Percentiles rank a stretch among this genome's conserved stretches.
Evolutionary conservation across 2,329 filamentous ascomycete species (phyloP).

Genomic region (Colletotrichum abscissum): DNA sequence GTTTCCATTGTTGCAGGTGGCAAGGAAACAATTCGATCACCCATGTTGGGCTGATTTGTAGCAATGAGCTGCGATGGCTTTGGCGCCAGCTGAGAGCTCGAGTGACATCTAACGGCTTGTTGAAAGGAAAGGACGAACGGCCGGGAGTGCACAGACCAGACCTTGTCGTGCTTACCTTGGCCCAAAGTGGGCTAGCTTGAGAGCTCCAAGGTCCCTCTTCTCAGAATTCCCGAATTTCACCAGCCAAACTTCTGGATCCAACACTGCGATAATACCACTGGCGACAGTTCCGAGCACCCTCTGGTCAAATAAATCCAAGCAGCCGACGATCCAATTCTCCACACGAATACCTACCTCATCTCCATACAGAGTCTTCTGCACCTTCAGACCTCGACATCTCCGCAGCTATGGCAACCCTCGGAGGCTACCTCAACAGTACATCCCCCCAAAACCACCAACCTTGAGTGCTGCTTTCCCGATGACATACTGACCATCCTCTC

Average conservation of each 20-base stretch:
- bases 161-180: neutral
- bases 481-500: slow-evolving; percentile 41
- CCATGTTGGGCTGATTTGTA: neutral
- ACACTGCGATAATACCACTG: slow-evolving; percentile 12
- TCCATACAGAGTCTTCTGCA: neutral
- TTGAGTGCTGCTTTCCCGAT: neutral
- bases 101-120: neutral
- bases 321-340: neutral
- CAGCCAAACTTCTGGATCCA: slow-evolving; percentile 7
- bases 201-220: slow-evolving; percentile 28
- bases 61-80: neutral
- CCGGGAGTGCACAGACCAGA: neutral
- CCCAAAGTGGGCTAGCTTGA: slow-evolving; percentile 25
- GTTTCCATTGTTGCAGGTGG: neutral
- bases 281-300: neutral
- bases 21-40: neutral
- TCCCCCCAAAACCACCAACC: neutral
- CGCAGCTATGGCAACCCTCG: slow-evolving; percentile 55
- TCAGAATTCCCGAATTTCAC: slow-evolving; percentile 33
- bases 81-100: no score
- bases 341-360: neutral
- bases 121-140: neutral
- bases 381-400: neutral
- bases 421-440: slow-evolving; percentile 58
- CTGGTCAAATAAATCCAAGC: neutral